A percentile compares a stretch with the other conserved stretches of the same genome.
These are phyloP conservation scores for Xerocomus amazonicus DNA, from an alignment of 1,284 basidiomycete genomes.

Conservation along the genomic window DNA sequence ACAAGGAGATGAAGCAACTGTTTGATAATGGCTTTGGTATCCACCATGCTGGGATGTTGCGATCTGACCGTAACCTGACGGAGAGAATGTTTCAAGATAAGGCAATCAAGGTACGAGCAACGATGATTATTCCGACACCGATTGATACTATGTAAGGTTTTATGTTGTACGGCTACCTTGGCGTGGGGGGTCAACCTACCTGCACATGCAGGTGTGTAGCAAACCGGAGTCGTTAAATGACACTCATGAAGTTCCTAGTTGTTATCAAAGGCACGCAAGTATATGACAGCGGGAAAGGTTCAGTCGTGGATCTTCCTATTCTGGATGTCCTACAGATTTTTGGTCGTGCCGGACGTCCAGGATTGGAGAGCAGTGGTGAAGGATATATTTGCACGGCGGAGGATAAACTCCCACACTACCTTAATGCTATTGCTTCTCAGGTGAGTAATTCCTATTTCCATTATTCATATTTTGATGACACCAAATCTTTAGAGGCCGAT, in stretches of 20 bases:
- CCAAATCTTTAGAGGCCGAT: conserved; percentile 71
- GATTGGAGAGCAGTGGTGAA: conserved; percentile 92
- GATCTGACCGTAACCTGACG: conserved; percentile 93
- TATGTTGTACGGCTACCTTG: conserved; percentile 97
- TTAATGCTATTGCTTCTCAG: conserved; percentile 86
- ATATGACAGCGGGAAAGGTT: conserved; percentile 86
- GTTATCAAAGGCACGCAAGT: conserved; percentile 99
- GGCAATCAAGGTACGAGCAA: conserved; percentile 76
- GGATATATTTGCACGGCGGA: conserved; percentile 95
- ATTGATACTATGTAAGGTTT: conserved; percentile 55
- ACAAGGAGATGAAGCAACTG: conserved; percentile 96
- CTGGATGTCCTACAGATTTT: conserved; percentile 98
- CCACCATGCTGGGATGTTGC: conserved; percentile 98
- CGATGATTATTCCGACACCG: background rate
- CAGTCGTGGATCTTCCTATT: conserved; percentile 91
- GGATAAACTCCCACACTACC: conserved; percentile 92
- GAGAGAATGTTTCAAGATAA: conserved; percentile 92
- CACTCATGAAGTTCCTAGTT: conserved; percentile 44
- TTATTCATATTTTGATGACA: conserved; percentile 3
- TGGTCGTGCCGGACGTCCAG: conserved; percentile 95
- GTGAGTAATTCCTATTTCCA: conserved; percentile 37
- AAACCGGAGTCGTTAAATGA: conserved; percentile 8
- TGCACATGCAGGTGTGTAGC: conserved; percentile 83
- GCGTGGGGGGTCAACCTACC: conserved; percentile 99
- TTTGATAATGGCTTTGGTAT: conserved; percentile 95